Conservation (phyloP, 1,139 yeast genomes). For the Wickerhamomyces sp. region DNA sequence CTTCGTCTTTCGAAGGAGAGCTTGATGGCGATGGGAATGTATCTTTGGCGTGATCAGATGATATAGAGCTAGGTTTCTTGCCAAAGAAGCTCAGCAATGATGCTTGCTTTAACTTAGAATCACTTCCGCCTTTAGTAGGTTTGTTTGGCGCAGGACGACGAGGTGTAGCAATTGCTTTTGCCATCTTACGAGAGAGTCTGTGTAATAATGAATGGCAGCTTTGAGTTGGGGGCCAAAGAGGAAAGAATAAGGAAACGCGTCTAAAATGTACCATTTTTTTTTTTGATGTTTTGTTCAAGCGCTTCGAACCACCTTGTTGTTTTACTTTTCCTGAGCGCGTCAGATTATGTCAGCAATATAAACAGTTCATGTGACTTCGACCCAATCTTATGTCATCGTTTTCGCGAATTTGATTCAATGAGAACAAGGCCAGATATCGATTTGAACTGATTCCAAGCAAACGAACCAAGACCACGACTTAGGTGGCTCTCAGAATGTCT, state of each 20-base stretch:
- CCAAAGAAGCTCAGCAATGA: slow-evolving; percentile 12
- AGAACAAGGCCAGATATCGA: no score
- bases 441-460: no score
- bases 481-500: no score
- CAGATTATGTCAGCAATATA: no score
- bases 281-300: not conserved
- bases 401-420: no score
- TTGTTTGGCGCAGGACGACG: slow-evolving; percentile 2
- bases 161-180: slow-evolving; percentile 6
- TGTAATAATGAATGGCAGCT: no score
- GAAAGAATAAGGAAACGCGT: not conserved
- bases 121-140: slow-evolving; percentile 1
- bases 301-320: not conserved
- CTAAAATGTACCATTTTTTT: not conserved
- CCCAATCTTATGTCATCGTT: no score
- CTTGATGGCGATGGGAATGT: slow-evolving; percentile 15
- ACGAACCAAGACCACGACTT: no score
- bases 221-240: no score
- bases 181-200: no score
- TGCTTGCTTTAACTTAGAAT: slow-evolving; percentile 11
- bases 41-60: slow-evolving; percentile 5
- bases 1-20: slow-evolving; percentile 7
- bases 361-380: no score
- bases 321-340: not conserved
- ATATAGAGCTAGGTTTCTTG: slow-evolving; percentile 3